These are phyloP conservation scores for Saccharomyces hybrid DNA, from an alignment of 1,139 yeast species.

Conservation along the genomic window DNA sequence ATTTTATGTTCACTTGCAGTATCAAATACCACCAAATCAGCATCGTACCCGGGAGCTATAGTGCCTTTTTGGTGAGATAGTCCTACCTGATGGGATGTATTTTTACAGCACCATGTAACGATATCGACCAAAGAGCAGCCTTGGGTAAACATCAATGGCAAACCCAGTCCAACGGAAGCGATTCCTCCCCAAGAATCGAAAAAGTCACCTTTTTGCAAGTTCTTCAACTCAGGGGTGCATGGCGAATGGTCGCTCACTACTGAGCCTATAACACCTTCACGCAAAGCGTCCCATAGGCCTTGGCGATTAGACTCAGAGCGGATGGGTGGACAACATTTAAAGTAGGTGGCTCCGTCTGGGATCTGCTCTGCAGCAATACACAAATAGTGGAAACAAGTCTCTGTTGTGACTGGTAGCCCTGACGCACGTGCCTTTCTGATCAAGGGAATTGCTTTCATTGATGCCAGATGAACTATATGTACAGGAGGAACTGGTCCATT, in stretches of 20 bases:
- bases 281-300: slow-evolving; percentile 69
- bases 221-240: slow-evolving; percentile 85
- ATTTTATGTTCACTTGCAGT: slow-evolving; percentile 49
- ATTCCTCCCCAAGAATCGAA: slow-evolving; percentile 98
- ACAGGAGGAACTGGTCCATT: slow-evolving; percentile 47
- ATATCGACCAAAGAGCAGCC: slow-evolving; percentile 58
- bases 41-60: slow-evolving; percentile 68
- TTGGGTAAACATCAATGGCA: slow-evolving; percentile 73
- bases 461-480: slow-evolving; percentile 86
- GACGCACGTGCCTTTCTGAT: slow-evolving; percentile 56
- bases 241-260: slow-evolving; percentile 96
- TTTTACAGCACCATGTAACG: slow-evolving; percentile 68
- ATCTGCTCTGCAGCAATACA: slow-evolving; percentile 70
- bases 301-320: slow-evolving; percentile 64
- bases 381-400: slow-evolving; percentile 89
- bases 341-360: slow-evolving; percentile 68
- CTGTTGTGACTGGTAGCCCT: slow-evolving; percentile 50
- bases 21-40: slow-evolving; percentile 80
- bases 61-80: slow-evolving; percentile 64
- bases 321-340: slow-evolving; percentile 94
- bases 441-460: slow-evolving; percentile 73
- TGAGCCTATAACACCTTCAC: slow-evolving; percentile 60
- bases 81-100: slow-evolving; percentile 84
- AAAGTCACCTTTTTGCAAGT: slow-evolving; percentile 76
- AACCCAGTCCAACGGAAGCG: slow-evolving; percentile 84